phyloP scores from a whole-genome alignment of 179 eudicot species.

The Carnegiea gigantea region DNA sequence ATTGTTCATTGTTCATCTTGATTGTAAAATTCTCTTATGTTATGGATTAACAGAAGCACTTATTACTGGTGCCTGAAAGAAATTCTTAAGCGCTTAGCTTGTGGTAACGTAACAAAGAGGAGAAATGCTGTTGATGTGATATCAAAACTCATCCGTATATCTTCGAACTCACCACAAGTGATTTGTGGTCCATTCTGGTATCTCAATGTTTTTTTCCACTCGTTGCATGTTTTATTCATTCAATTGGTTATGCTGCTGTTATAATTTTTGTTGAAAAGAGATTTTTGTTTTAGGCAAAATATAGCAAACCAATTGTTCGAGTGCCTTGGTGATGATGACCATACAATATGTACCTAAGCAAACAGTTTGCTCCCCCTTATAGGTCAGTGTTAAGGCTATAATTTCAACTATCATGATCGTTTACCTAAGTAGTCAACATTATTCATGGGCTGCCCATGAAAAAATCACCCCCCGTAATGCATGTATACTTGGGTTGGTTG shows the following conservation, averaged over 20 bases:
- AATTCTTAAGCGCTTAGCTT: slow-evolving; percentile 53
- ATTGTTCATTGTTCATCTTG: background rate
- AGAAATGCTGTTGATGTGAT: slow-evolving; percentile 67
- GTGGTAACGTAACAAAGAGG: slow-evolving; percentile 49
- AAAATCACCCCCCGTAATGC: too few relatives aligned
- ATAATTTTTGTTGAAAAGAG: background rate
- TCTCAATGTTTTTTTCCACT: slow-evolving; percentile 10
- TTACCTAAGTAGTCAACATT: background rate
- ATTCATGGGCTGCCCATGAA: background rate
- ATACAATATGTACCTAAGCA: slow-evolving; percentile 43
- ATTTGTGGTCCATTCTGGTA: slow-evolving; percentile 37
- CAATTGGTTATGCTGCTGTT: background rate
- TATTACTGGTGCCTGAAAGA: slow-evolving; percentile 51
- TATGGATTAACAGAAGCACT: slow-evolving; percentile 46
- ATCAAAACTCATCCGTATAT: slow-evolving; percentile 47
- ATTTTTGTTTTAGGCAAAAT: slow-evolving; percentile 45
- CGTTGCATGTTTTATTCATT: background rate
- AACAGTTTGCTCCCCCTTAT: slow-evolving; percentile 51
- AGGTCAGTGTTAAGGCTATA: slow-evolving; percentile 42
- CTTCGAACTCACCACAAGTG: slow-evolving; percentile 32
- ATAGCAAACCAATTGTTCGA: slow-evolving; percentile 53
- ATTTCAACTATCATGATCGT: background rate
- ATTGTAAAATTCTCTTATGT: slow-evolving; percentile 12
- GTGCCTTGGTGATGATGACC: slow-evolving; percentile 59
- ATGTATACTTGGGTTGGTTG: too few relatives aligned